phyloP scores from a whole-genome alignment of 495 filamentous ascomycete species.

The Barbatosphaeria neglecta region DNA sequence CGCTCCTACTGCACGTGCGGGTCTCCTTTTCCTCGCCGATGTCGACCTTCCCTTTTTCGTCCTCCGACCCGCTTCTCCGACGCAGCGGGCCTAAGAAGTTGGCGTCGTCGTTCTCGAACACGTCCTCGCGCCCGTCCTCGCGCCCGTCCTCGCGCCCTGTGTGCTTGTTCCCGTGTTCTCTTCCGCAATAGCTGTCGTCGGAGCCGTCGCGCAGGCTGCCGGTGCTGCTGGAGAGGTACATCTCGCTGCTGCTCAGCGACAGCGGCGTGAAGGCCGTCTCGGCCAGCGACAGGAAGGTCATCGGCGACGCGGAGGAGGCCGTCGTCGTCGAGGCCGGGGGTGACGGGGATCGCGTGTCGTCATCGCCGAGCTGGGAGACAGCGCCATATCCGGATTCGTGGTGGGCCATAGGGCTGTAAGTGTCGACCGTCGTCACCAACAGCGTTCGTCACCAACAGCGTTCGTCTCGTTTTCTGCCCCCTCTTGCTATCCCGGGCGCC shows the following conservation, averaged over 20 bases:
- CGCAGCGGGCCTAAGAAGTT: neutral
- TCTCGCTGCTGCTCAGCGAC: conserved; percentile 27
- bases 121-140: neutral
- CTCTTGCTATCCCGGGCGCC: no score
- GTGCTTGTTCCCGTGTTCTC: no score
- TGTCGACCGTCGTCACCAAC: no score
- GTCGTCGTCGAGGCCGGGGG: conserved; percentile 7
- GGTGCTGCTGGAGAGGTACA: conserved; percentile 8
- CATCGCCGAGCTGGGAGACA: neutral
- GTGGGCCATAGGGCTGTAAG: neutral
- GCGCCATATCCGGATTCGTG: neutral
- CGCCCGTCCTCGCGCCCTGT: no score
- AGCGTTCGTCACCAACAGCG: no score
- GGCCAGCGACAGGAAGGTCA: conserved; percentile 17
- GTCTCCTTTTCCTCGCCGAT: neutral
- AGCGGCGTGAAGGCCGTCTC: conserved; percentile 32
- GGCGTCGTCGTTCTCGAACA: neutral
- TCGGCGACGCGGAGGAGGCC: conserved; percentile 6
- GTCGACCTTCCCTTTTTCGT: no score
- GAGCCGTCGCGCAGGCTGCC: conserved; percentile 1
- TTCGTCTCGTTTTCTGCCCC: no score
- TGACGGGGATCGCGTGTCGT: neutral
- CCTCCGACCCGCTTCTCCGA: neutral
- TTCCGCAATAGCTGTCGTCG: neutral
- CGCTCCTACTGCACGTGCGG: neutral